These are phyloP conservation scores for Alternaria ventricosa DNA, from an alignment of 2,329 filamentous ascomycete genomes.

Conservation along the genomic window DNA sequence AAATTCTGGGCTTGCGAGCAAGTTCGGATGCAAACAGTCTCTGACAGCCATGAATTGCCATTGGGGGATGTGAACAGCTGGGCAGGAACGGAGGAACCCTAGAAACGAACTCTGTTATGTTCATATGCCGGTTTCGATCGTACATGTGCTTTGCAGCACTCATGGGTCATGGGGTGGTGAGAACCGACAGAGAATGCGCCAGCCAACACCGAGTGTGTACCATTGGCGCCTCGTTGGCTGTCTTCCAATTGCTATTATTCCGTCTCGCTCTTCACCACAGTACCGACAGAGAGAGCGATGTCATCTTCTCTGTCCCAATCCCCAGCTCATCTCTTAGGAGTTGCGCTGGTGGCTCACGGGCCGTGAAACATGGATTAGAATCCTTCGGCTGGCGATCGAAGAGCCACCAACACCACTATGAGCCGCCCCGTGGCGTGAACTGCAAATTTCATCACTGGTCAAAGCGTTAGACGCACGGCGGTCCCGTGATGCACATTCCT, in stretches of 20 bases:
- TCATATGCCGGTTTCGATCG: not conserved
- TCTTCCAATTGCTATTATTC: not conserved
- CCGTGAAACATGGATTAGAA: constrained; percentile 17
- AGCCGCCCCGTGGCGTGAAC: constrained; percentile 13
- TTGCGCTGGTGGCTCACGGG: constrained; percentile 16
- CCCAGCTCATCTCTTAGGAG: not conserved
- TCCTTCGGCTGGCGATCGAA: constrained; percentile 22
- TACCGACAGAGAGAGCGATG: not conserved
- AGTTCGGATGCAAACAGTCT: not conserved
- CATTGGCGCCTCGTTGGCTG: not conserved
- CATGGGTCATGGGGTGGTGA: not conserved
- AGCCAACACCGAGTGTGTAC: not conserved
- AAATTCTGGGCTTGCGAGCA: not conserved
- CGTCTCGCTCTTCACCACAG: not conserved
- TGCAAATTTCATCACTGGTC: constrained; percentile 11
- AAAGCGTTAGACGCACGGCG: constrained; percentile 3
- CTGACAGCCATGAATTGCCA: not conserved
- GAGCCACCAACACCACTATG: constrained; percentile 18
- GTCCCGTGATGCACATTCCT: constrained; percentile 11
- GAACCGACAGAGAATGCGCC: not conserved
- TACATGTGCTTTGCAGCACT: not conserved
- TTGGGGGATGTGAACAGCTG: not conserved
- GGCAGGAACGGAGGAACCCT: not conserved
- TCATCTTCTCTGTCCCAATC: not conserved
- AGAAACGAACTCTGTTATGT: not conserved